phyloP scores from a whole-genome alignment of 768 basidiomycete species.

The Postia placenta region DNA sequence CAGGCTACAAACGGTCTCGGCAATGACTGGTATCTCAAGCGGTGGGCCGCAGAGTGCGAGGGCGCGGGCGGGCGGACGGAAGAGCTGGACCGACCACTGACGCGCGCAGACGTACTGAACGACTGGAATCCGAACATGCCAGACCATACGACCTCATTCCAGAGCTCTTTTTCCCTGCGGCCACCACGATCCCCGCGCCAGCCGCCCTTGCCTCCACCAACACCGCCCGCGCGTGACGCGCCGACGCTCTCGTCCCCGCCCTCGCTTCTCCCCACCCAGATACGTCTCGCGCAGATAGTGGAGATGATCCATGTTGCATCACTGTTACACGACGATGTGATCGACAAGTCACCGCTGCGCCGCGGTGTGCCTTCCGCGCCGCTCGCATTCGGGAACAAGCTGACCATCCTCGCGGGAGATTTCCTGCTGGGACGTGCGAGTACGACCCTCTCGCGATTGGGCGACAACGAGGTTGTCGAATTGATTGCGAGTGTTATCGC shows the following conservation, averaged over 20 bases:
- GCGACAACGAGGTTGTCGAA: conserved; percentile 87
- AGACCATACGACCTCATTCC: conserved; percentile 67
- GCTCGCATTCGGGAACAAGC: conserved; percentile 83
- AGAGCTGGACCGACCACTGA: conserved; percentile 76
- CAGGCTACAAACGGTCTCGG: conserved; percentile 93
- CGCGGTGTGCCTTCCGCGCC: conserved; percentile 65
- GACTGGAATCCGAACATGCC: conserved; percentile 90
- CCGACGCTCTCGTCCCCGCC: conserved; percentile 29
- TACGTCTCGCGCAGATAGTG: conserved; percentile 89
- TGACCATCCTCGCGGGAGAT: conserved; percentile 91
- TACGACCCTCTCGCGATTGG: conserved; percentile 81
- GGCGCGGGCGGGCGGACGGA: conserved; percentile 45
- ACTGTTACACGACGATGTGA: conserved; percentile 87
- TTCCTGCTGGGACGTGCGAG: conserved; percentile 91
- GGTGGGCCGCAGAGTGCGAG: conserved; percentile 55
- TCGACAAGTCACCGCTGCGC: conserved; percentile 68
- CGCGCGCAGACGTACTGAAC: conserved; percentile 73
- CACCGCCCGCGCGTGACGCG: conserved; percentile 13
- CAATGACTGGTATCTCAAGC: conserved; percentile 50
- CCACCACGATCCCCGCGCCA: conserved; percentile 30
- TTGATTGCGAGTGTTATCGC: conserved; percentile 87
- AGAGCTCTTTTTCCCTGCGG: conserved; percentile 37
- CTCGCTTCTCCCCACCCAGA: conserved; percentile 75
- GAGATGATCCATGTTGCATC: conserved; percentile 99
- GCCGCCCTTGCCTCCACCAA: conserved; percentile 25